Percentiles rank a stretch among this genome's conserved stretches.
Conservation (phyloP, 257 asterid genomes). For the Scutellaria baicalensis region DNA sequence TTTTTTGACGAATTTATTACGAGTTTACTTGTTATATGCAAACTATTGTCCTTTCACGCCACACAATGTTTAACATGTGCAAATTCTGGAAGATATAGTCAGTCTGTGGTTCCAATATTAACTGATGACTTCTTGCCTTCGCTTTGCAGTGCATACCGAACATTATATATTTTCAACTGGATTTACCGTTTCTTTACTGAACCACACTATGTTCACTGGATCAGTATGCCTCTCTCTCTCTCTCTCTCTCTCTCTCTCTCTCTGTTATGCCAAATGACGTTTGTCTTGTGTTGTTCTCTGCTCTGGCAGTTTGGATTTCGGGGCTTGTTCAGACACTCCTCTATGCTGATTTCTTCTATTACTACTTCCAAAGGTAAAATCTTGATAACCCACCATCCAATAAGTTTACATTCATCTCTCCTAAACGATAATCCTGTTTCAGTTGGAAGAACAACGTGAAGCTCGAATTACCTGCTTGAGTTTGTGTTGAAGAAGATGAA, state of each 20-base stretch:
- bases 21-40: too few species aligned
- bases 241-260: background rate
- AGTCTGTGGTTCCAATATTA: too few species aligned
- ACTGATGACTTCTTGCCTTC: background rate
- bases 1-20: background rate
- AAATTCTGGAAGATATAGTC: too few species aligned
- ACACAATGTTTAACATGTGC: background rate
- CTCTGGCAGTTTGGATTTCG: slow-evolving; percentile 62
- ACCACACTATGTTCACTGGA: slow-evolving; percentile 80
- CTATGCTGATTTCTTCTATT: slow-evolving; percentile 88
- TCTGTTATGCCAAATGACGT: background rate
- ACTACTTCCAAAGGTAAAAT: slow-evolving; percentile 73
- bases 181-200: slow-evolving; percentile 87
- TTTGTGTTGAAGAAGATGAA: background rate
- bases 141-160: slow-evolving; percentile 68
- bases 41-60: too few species aligned
- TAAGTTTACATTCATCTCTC: background rate
- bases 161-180: slow-evolving; percentile 78
- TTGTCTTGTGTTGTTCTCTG: background rate
- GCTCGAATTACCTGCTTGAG: slow-evolving; percentile 71
- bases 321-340: slow-evolving; percentile 74
- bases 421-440: slow-evolving; percentile 10
- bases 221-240: slow-evolving; percentile 37
- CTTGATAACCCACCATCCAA: background rate
- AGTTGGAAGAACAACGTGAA: slow-evolving; percentile 74